phyloP scores from a whole-genome alignment of 2,329 filamentous ascomycete genomes.

The Ophiostoma montium region DNA sequence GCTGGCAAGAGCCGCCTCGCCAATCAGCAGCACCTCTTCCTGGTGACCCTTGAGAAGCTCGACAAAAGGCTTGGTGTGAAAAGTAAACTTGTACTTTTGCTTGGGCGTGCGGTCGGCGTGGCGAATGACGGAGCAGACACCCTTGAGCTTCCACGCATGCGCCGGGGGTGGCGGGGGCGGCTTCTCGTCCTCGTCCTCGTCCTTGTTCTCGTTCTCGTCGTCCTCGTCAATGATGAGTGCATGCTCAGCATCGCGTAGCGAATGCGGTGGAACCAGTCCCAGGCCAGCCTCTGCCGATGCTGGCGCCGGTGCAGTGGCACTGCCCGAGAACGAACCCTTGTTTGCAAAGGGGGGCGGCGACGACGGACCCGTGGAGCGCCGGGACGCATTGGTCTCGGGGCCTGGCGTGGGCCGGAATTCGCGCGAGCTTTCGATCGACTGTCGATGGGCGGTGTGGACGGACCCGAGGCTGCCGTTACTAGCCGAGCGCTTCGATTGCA shows the following conservation, averaged over 20 bases:
- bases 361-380: not conserved
- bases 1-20: conserved; percentile 75
- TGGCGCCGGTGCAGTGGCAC: not conserved
- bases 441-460: too few relatives aligned
- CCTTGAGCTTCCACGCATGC: conserved; percentile 95
- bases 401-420: too few relatives aligned
- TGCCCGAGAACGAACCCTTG: not conserved
- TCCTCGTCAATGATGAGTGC: too few relatives aligned
- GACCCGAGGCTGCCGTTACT: conserved; percentile 3
- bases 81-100: conserved; percentile 99
- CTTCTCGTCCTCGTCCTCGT: conserved; percentile 25
- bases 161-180: conserved; percentile 61
- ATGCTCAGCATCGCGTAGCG: too few relatives aligned
- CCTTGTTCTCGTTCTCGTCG: conserved; percentile 17
- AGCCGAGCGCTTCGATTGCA: not conserved
- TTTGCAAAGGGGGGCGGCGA: too few relatives aligned
- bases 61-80: conserved; percentile 92
- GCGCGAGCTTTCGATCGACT: not conserved
- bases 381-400: not conserved
- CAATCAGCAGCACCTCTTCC: conserved; percentile 88
- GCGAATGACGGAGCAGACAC: conserved; percentile 88
- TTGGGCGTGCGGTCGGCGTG: conserved; percentile 97
- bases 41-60: conserved; percentile 88
- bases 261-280: not conserved
- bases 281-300: not conserved